Base-by-base conservation (phyloP, 192 early-diverging fungal species). In the Spinellus fusiger region DNA sequence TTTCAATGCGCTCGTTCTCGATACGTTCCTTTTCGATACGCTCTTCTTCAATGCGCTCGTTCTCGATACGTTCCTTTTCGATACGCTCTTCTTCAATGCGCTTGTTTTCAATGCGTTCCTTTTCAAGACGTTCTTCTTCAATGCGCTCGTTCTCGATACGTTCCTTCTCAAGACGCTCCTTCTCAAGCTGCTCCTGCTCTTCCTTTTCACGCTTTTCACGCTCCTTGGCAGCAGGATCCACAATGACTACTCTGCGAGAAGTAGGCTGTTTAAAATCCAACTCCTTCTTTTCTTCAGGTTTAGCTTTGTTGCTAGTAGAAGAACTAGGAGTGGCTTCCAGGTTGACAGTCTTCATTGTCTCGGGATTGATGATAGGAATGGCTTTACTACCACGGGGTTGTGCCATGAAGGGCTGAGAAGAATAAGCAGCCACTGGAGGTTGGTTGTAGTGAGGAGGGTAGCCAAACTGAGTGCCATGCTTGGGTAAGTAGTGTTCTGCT, bases 341-440 rank as follows among this genome's bases (percentile, higher is more conserved):
- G 59, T 87, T 83, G 51, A 92, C 72, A 60, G 86, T 82, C 61
- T 87, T 76, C 66, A 80, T 84, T 40, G 87, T 89, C 2, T 79
- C 74, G 0, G 90, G 90, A 57, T 89, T 82, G 60, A 89, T 84
- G 66, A 92, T 92, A 49, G 81, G 78, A 65, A 92, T 88, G 5
- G 84, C 80, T 53, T 68, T 77, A 34, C 65, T 78, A 9, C 38
- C 59, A 32, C 55, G 65, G 27, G 71, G 70, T 51, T 73, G 65
- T 27, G 71, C 58, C n/a, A 71, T 59, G 33, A 73, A 71, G 34
- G 68, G 57, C 1, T 46, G 53, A 18, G 57, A 33, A 47, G 73
- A 38, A 20, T 69, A 50, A 33, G 37, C 22, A 5, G 31, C 26
- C 26, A 4, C 25, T 47, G 7, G 31, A 44, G 27, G 51, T 6